Conservation (phyloP, 1,139 yeast genomes). For the Magnusiomyces paraingens region DNA sequence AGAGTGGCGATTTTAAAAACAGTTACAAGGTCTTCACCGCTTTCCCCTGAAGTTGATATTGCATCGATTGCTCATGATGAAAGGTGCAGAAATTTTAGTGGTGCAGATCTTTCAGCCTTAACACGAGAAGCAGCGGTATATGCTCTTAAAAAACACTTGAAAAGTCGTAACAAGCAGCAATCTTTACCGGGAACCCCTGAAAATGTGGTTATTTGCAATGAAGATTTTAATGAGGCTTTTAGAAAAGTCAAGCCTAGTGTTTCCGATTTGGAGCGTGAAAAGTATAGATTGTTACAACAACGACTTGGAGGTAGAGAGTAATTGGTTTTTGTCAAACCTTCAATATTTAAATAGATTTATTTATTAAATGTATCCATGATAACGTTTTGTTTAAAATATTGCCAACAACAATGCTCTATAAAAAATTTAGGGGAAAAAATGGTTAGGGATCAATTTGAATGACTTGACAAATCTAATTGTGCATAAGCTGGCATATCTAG, state of each 20-base stretch:
- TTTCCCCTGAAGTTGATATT: slow-evolving; percentile 58
- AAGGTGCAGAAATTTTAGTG: slow-evolving; percentile 83
- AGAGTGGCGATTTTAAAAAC: slow-evolving; percentile 76
- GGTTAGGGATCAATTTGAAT: background rate
- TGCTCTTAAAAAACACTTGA: slow-evolving; percentile 68
- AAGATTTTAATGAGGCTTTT: slow-evolving; percentile 69
- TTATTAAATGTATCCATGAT: background rate
- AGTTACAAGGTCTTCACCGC: slow-evolving; percentile 68
- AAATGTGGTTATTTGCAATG: slow-evolving; percentile 48
- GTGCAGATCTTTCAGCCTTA: slow-evolving; percentile 90
- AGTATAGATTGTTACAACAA: slow-evolving; percentile 47
- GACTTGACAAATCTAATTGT: background rate
- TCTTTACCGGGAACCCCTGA: slow-evolving; percentile 26
- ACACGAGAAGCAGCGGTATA: slow-evolving; percentile 89
- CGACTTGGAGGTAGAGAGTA: slow-evolving; percentile 28
- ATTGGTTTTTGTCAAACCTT: background rate
- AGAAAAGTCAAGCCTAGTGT: slow-evolving; percentile 82
- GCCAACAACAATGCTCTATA: background rate
- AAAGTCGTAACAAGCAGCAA: slow-evolving; percentile 22
- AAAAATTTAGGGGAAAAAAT: background rate
- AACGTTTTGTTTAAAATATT: background rate
- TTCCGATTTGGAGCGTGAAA: slow-evolving; percentile 72
- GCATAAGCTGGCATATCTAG: slow-evolving; percentile 29
- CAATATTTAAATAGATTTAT: background rate
- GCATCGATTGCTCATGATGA: slow-evolving; percentile 59